These are phyloP conservation scores for Candida nemodendra DNA, from an alignment of 805 yeast species.

Conservation along the genomic window DNA sequence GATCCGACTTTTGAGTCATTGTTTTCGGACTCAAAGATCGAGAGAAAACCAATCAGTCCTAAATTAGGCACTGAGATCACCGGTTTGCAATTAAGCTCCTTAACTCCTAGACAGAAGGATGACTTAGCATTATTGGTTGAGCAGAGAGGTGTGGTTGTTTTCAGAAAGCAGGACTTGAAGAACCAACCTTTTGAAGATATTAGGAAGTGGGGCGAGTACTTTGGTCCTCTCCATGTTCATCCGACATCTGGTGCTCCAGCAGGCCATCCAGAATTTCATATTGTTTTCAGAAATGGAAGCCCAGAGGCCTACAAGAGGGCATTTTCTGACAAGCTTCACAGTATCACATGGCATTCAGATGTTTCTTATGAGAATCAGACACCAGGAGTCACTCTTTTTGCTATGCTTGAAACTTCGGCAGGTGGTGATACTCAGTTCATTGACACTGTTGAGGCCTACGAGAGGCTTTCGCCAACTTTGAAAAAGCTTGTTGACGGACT, in stretches of 20 bases:
- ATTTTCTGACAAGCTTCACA: slow-evolving; percentile 35
- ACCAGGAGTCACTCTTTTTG: slow-evolving; percentile 65
- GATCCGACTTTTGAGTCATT: slow-evolving; percentile 53
- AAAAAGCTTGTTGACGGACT: slow-evolving; percentile 55
- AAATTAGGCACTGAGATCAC: slow-evolving; percentile 63
- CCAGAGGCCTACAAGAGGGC: slow-evolving; percentile 35
- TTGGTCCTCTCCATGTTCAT: slow-evolving; percentile 69
- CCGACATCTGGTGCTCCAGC: slow-evolving; percentile 71
- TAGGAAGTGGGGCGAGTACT: slow-evolving; percentile 55
- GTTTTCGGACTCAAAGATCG: slow-evolving; percentile 32
- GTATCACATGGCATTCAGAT: slow-evolving; percentile 65
- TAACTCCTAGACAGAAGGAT: slow-evolving; percentile 56
- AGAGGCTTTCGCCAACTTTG: slow-evolving; percentile 62
- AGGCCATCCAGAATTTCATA: slow-evolving; percentile 55
- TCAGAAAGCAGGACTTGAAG: slow-evolving; percentile 64
- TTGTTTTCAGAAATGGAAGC: slow-evolving; percentile 50
- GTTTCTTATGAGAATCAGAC: slow-evolving; percentile 71
- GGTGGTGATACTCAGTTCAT: slow-evolving; percentile 77
- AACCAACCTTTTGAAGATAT: slow-evolving; percentile 47
- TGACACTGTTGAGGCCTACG: slow-evolving; percentile 63
- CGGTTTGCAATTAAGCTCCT: slow-evolving; percentile 56
- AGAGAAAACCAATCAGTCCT: slow-evolving; percentile 52
- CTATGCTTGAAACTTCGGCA: slow-evolving; percentile 48
- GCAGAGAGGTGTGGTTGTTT: slow-evolving; percentile 64
- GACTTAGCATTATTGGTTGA: slow-evolving; percentile 69